Evolutionary conservation across 768 basidiomycete species (phyloP).

Genomic region (Podaxis sp.): DNA sequence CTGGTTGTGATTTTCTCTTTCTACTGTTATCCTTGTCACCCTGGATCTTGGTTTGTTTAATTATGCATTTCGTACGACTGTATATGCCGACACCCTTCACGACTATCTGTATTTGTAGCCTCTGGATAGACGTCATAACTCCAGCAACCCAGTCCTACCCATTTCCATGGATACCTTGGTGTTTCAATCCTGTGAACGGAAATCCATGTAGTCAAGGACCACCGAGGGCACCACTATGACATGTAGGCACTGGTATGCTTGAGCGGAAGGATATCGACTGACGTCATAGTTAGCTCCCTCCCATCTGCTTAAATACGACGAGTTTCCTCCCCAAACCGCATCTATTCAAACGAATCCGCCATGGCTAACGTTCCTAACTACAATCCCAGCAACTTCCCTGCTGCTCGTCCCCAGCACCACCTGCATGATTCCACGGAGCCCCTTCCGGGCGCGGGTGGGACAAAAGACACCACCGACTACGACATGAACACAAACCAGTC

Average conservation of each 20-base stretch:
- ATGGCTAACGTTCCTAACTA: conserved; percentile 13
- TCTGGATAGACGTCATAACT: too few species aligned
- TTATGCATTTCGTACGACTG: too few species aligned
- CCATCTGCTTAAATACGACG: neutral
- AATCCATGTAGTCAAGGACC: neutral
- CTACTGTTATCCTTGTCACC: too few species aligned
- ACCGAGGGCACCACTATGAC: conserved; percentile 4
- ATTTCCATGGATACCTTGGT: too few species aligned
- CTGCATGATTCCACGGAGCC: conserved; percentile 49
- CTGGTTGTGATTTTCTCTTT: too few species aligned
- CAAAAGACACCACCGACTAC: conserved; percentile 35
- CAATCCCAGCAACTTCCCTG: conserved; percentile 8
- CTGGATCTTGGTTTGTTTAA: too few species aligned
- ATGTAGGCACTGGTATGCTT: neutral
- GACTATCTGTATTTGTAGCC: too few species aligned
- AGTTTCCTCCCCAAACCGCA: neutral
- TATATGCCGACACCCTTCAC: too few species aligned
- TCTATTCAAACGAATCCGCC: neutral
- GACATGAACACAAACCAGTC: neutral
- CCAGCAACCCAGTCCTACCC: too few species aligned
- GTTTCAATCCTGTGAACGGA: too few species aligned
- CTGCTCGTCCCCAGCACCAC: conserved; percentile 36
- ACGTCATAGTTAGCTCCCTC: neutral
- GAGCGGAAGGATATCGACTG: neutral
- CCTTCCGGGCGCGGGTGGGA: conserved; percentile 42